These are phyloP conservation scores for Trichoderma sp. DNA, from an alignment of 2,329 filamentous ascomycete species.

Conservation along the genomic window DNA sequence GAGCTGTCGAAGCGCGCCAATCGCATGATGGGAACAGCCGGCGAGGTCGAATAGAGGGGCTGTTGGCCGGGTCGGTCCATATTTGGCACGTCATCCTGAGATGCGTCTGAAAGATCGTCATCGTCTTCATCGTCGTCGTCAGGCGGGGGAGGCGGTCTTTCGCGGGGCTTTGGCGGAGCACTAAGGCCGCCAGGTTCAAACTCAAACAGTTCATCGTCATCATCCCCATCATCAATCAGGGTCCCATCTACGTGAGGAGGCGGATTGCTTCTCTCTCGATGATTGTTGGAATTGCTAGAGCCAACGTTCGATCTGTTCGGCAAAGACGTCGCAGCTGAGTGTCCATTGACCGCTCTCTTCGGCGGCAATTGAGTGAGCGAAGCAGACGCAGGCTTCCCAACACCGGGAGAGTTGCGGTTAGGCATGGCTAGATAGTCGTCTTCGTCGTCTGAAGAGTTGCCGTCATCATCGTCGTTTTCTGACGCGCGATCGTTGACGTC, in stretches of 20 bases:
- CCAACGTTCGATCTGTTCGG: background rate
- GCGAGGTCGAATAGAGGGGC: conserved; percentile 48
- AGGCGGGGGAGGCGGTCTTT: conserved; percentile 37
- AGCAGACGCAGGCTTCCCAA: conserved; percentile 1
- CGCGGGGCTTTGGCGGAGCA: conserved; percentile 36
- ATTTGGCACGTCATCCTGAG: background rate
- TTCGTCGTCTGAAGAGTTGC: conserved; percentile 45
- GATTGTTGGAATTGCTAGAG: background rate
- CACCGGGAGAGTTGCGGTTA: conserved; percentile 39
- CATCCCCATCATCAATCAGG: conserved; percentile 30
- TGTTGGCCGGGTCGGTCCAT: conserved; percentile 3
- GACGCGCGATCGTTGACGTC: conserved; percentile 8
- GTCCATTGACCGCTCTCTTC: conserved; percentile 9
- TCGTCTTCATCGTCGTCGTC: conserved; percentile 45
- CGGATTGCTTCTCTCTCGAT: conserved; percentile 5
- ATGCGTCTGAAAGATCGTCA: conserved; percentile 39
- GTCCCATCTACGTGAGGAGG: background rate
- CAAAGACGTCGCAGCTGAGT: background rate
- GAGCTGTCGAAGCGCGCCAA: conserved; percentile 36
- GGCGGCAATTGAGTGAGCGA: conserved; percentile 1
- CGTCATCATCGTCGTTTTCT: conserved; percentile 33
- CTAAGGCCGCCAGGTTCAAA: conserved; percentile 47
- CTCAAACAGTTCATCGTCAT: conserved; percentile 50
- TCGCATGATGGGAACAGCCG: conserved; percentile 47
- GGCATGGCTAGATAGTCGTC: conserved; percentile 45